A percentile compares a stretch with the other conserved stretches of the same genome.
These are phyloP conservation scores for Claviceps arundinis DNA, from an alignment of 2,329 filamentous ascomycete genomes.

Conservation along the genomic window DNA sequence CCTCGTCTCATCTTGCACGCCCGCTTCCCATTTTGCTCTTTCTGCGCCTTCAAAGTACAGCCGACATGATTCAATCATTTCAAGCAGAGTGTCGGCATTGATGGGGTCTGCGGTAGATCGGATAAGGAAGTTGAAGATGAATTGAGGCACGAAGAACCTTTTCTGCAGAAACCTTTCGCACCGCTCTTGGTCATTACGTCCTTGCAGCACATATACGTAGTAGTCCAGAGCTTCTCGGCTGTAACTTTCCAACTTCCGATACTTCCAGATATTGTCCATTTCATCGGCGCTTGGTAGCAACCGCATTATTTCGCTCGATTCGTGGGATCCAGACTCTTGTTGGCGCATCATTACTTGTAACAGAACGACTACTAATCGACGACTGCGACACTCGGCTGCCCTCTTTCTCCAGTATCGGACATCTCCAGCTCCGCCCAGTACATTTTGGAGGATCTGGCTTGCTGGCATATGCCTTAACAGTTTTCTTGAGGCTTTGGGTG, in stretches of 20 bases:
- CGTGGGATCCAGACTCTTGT: slow-evolving; percentile 8
- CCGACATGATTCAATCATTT: slow-evolving; percentile 15
- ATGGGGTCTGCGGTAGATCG: slow-evolving; percentile 14
- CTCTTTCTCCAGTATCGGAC: slow-evolving; percentile 9
- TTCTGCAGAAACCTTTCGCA: slow-evolving; percentile 18
- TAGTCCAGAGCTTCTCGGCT: slow-evolving; percentile 11
- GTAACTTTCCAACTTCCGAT: slow-evolving; percentile 11
- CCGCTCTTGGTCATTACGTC: slow-evolving; percentile 17
- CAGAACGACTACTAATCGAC: slow-evolving; percentile 17
- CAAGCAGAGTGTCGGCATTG: slow-evolving; percentile 12
- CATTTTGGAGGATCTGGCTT: slow-evolving; percentile 13
- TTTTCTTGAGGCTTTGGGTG: slow-evolving; percentile 3
- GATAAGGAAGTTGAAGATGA: slow-evolving; percentile 19
- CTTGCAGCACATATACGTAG: slow-evolving; percentile 18
- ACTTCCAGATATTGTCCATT: slow-evolving; percentile 12
- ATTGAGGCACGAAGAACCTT: slow-evolving; percentile 13
- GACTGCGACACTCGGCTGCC: slow-evolving; percentile 14
- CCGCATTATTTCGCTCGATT: slow-evolving; percentile 9
- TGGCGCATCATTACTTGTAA: slow-evolving; percentile 19
- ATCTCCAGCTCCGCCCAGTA: slow-evolving; percentile 6
- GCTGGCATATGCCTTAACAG: slow-evolving; percentile 13
- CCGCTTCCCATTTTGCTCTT: background rate
- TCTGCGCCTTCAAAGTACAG: slow-evolving; percentile 5
- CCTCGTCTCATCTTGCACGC: background rate
- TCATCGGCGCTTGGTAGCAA: slow-evolving; percentile 14